These are phyloP conservation scores for Leucogyrophana mollusca DNA, from an alignment of 768 basidiomycete genomes.

Conservation along the genomic window DNA sequence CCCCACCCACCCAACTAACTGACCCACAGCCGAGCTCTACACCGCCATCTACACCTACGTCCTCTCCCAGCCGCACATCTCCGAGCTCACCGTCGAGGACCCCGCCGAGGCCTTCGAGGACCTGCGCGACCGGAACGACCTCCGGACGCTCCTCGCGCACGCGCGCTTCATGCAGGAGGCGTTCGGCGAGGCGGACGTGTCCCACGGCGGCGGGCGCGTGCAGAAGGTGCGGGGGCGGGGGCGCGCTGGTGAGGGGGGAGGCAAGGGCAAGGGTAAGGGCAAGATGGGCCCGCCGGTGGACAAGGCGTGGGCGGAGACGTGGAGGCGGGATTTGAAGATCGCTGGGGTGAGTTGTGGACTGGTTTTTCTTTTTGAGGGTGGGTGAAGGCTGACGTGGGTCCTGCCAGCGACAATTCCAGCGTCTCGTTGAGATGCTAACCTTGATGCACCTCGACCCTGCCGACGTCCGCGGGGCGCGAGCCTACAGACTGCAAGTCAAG, in stretches of 20 bases:
- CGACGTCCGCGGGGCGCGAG: slow-evolving; percentile 53
- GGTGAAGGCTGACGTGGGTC: slow-evolving; percentile 3
- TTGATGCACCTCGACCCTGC: slow-evolving; percentile 64
- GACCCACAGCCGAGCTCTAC: slow-evolving; percentile 75
- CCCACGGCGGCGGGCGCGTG: slow-evolving; percentile 41
- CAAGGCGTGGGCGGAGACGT: slow-evolving; percentile 73
- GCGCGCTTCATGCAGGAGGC: slow-evolving; percentile 70
- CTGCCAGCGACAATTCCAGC: slow-evolving; percentile 85
- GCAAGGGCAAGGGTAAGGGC: slow-evolving; percentile 36
- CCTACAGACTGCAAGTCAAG: slow-evolving; percentile 90
- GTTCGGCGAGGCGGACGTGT: slow-evolving; percentile 35
- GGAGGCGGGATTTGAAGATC: slow-evolving; percentile 83
- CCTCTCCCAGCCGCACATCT: slow-evolving; percentile 60
- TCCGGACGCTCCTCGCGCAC: slow-evolving; percentile 69
- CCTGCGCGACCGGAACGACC: slow-evolving; percentile 88
- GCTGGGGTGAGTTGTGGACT: slow-evolving; percentile 60
- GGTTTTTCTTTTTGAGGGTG: neutral
- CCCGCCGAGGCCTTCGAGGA: slow-evolving; percentile 98
- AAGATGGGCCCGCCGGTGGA: slow-evolving; percentile 79
- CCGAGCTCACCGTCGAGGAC: slow-evolving; percentile 97
- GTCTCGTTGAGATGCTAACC: slow-evolving; percentile 89
- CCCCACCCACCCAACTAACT: neutral
- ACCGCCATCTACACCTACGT: slow-evolving; percentile 80
- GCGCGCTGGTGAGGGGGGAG: slow-evolving; percentile 23
- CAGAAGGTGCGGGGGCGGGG: slow-evolving; percentile 39